These are phyloP conservation scores for Stenogyne calaminthoides DNA, from an alignment of 305 asterid species.

Conservation along the genomic window DNA sequence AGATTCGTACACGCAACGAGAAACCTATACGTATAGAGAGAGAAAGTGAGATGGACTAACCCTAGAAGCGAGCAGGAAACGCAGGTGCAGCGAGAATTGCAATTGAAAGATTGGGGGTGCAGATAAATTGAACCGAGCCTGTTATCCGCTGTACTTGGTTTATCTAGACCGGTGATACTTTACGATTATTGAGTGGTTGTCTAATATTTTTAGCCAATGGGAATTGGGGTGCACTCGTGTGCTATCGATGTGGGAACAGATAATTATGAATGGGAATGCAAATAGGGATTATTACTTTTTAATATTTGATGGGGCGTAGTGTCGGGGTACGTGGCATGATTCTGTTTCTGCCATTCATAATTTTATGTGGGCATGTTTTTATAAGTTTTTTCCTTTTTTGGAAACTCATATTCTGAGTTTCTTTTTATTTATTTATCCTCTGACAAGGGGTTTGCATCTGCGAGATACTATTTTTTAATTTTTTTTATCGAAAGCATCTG, in stretches of 20 bases:
- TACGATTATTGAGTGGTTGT: not conserved
- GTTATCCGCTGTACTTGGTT: slow-evolving; percentile 14
- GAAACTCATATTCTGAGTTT: not conserved
- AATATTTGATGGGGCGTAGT: slow-evolving; percentile 10
- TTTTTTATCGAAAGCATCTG: too few relatives aligned
- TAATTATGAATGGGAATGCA: not conserved
- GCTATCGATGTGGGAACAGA: not conserved
- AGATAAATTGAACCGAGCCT: not conserved
- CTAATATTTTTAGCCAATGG: slow-evolving; percentile 15
- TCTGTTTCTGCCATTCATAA: not conserved
- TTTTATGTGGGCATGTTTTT: too few relatives aligned
- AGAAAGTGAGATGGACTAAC: slow-evolving; percentile 33
- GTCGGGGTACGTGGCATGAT: slow-evolving; percentile 38
- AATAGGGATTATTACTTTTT: not conserved
- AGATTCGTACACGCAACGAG: not conserved
- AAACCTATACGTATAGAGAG: not conserved
- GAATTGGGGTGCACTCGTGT: not conserved
- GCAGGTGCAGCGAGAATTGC: slow-evolving; percentile 10
- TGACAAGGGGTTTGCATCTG: too few relatives aligned
- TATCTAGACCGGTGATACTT: not conserved
- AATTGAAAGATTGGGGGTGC: slow-evolving; percentile 4
- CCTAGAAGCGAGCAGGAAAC: slow-evolving; percentile 61
- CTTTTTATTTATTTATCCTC: not conserved
- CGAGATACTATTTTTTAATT: too few relatives aligned
- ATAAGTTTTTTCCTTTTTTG: not conserved